These are phyloP conservation scores for Lizonia empirigonia DNA, from an alignment of 2,329 filamentous ascomycete genomes.

Conservation along the genomic window DNA sequence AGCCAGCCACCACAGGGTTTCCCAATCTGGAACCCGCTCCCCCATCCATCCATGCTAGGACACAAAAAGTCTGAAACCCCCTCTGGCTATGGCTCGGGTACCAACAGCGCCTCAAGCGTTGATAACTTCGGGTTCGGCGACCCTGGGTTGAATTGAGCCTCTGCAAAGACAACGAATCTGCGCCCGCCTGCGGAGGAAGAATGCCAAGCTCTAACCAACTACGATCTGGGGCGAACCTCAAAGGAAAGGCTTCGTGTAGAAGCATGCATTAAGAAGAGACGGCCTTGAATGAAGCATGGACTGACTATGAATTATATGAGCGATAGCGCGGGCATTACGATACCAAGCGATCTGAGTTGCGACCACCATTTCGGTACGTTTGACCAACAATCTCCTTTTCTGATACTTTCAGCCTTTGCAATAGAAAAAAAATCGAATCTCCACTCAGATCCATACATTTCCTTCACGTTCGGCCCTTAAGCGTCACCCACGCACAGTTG, in stretches of 20 bases:
- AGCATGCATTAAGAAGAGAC: constrained; percentile 6
- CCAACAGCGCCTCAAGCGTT: constrained; percentile 40
- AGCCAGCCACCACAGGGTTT: constrained; percentile 66
- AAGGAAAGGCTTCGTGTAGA: not conserved
- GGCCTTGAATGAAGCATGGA: constrained; percentile 9
- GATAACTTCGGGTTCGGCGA: constrained; percentile 46
- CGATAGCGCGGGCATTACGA: constrained; percentile 14
- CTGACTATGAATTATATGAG: constrained; percentile 17
- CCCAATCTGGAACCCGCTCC: constrained; percentile 60
- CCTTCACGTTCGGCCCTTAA: not conserved
- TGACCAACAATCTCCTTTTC: constrained; percentile 18
- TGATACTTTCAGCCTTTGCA: constrained; percentile 5
- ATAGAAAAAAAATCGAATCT: constrained; percentile 19
- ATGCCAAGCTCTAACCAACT: not conserved
- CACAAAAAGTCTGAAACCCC: constrained; percentile 37
- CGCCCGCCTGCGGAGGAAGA: not conserved
- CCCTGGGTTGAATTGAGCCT: constrained; percentile 37
- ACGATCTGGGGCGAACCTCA: not conserved
- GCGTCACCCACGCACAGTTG: not conserved
- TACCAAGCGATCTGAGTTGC: constrained; percentile 22
- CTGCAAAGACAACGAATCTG: not conserved
- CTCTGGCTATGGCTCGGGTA: constrained; percentile 43
- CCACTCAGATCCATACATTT: constrained; percentile 1
- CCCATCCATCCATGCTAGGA: constrained; percentile 20
- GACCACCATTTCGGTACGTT: constrained; percentile 25